These are phyloP conservation scores for Fonsecaea monophora DNA, from an alignment of 2,329 filamentous ascomycete genomes.

Conservation along the genomic window DNA sequence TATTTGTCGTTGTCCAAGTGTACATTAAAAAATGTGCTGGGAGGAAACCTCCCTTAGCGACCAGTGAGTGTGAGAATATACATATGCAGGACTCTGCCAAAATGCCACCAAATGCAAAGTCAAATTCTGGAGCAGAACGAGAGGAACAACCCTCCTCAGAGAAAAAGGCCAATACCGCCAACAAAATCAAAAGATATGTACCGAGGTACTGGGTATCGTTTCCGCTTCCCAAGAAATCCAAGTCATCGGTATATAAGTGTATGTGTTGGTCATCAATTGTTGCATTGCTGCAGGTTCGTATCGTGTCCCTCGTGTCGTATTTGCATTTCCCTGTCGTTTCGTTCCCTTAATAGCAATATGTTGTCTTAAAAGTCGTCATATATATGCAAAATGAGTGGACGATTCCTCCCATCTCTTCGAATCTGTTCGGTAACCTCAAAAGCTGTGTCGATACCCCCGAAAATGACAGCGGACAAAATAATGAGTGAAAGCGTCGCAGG, in stretches of 20 bases:
- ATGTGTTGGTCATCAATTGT: slow-evolving; percentile 3
- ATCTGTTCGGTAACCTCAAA: not conserved
- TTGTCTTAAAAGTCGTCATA: slow-evolving; percentile 4
- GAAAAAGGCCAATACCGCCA: not conserved
- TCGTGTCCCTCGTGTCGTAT: slow-evolving; percentile 4
- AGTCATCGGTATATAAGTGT: not conserved
- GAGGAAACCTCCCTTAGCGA: not conserved
- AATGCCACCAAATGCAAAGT: slow-evolving; percentile 1
- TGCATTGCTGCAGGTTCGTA: not conserved
- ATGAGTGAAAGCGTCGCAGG: not conserved
- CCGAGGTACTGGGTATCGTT: not conserved
- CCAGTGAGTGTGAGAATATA: not conserved
- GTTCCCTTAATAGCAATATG: not conserved
- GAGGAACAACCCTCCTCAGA: not conserved
- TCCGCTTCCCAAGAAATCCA: not conserved
- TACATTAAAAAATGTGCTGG: not conserved
- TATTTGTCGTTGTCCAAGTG: not conserved
- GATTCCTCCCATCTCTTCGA: not conserved
- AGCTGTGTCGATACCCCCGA: not conserved
- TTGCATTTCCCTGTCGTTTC: slow-evolving; percentile 1
- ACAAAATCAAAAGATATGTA: not conserved
- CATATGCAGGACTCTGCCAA: not conserved
- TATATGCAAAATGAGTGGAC: not conserved
- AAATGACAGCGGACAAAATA: not conserved
- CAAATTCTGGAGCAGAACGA: not conserved